phyloP scores from a whole-genome alignment of 2,329 filamentous ascomycete species.

The Tricladium varicosporioides region DNA sequence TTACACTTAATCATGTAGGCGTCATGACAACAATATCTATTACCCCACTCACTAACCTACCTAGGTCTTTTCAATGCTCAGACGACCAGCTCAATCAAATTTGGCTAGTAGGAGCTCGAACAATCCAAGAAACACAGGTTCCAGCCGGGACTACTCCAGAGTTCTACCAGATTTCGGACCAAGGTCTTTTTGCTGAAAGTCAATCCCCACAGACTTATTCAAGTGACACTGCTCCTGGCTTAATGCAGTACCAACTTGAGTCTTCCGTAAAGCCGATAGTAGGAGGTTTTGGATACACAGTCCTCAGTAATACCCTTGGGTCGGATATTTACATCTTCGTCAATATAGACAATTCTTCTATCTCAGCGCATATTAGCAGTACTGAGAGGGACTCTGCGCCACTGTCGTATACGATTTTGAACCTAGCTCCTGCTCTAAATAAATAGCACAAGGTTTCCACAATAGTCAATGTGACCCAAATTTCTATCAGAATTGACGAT shows the following conservation, averaged over 20 bases:
- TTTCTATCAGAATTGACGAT: neutral
- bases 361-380: neutral
- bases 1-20: slow-evolving; percentile 31
- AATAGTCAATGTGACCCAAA: neutral
- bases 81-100: slow-evolving; percentile 31
- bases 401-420: neutral
- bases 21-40: slow-evolving; percentile 26
- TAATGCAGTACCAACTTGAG: neutral
- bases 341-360: neutral
- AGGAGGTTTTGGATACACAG: neutral
- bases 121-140: slow-evolving; percentile 34
- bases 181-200: slow-evolving; percentile 33
- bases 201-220: slow-evolving; percentile 4
- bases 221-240: neutral
- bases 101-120: slow-evolving; percentile 34
- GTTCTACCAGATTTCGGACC: slow-evolving; percentile 29
- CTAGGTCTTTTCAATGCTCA: slow-evolving; percentile 33
- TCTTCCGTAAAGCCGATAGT: neutral
- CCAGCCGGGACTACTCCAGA: slow-evolving; percentile 27
- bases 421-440: neutral
- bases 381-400: neutral
- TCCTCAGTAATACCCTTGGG: neutral
- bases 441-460: neutral
- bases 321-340: neutral
- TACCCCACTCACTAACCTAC: slow-evolving; percentile 27